Evolutionary conservation across 345 rosid genomes (phyloP), one percentile per base, ranked within the genome.

Genomic region (Populus tremula): DNA sequence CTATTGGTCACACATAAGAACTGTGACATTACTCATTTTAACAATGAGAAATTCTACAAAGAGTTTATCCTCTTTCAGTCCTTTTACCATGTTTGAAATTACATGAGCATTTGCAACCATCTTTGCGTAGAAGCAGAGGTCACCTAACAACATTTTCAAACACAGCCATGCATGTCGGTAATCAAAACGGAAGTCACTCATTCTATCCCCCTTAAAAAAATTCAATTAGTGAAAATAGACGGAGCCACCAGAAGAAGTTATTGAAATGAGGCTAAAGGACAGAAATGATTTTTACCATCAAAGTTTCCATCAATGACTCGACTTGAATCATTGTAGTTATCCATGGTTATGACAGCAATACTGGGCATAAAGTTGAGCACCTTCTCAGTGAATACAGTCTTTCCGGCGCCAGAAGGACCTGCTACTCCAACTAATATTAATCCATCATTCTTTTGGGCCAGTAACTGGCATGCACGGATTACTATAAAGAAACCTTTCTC

Each of bases 391-490:
- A 96, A 93, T 36, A 93, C 92, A 5, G 99, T 93, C 80, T 96
- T 96, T 23, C 99, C 99, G 75, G 99, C 99, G 36, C 99, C 99
- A 76, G 98, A 93, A 23, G 99, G 99, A 75, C 99, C 99, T 31
- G 99, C 99, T 64, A 96, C 90, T 36, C 98, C 99, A 72, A 93
- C 97, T 80, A 96, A 85, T 79, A 90, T 88, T 53, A 96, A 70
- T 43, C 99, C 99, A 67, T 92, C 94, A 77, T 93, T 96, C 86
- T 93, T 93, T 81, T 93, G 97, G 73, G 98, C 89, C 86, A 93
- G 68, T 39, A 93, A 80, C 73, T 96, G 99, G 86, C 97, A 93
- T 9, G 99, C 96, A 47, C 99, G 94, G 74, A 96, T 96, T 18
- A 92, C 93, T 27, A 84, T 85, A 80, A 91, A 96, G 84, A 96